Percentiles rank a stretch among this genome's conserved stretches.
Evolutionary conservation across 164 flowering plant genomes (phyloP).

Genomic region (Magnolia kwangsiensis): DNA sequence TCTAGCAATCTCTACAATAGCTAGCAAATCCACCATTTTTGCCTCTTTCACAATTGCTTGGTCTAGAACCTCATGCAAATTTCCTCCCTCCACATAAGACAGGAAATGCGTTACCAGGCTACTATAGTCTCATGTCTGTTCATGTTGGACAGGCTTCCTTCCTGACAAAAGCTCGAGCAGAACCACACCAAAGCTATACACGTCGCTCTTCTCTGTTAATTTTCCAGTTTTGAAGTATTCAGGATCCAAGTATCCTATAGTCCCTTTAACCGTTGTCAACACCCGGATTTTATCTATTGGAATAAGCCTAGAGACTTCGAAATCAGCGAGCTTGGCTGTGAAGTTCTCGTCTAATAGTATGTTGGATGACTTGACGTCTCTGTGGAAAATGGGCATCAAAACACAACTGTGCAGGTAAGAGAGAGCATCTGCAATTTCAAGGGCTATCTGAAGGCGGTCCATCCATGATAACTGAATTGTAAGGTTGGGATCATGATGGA

Average conservation of each 20-base stretch:
- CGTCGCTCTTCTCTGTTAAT: constrained; percentile 26
- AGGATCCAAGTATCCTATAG: constrained; percentile 32
- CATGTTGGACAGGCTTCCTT: constrained; percentile 7
- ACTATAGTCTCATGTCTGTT: constrained; percentile 3
- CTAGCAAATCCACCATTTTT: background rate
- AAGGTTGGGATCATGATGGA: constrained; percentile 12
- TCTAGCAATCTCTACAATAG: constrained; percentile 10
- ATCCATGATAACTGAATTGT: background rate
- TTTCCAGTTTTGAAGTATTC: constrained; percentile 27
- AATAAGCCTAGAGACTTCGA: background rate
- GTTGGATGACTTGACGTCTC: constrained; percentile 24
- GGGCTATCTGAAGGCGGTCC: background rate
- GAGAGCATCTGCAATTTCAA: constrained; percentile 1
- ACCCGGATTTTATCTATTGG: constrained; percentile 1
- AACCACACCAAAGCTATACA: constrained; percentile 29
- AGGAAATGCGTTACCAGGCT: constrained; percentile 25
- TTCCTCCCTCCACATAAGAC: constrained; percentile 11
- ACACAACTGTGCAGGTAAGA: background rate
- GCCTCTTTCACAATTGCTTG: constrained; percentile 2
- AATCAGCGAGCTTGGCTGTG: background rate
- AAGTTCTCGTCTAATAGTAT: constrained; percentile 2
- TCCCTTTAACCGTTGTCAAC: constrained; percentile 27
- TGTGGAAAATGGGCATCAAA: constrained; percentile 35
- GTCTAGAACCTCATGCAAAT: constrained; percentile 6
- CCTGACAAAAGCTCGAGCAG: constrained; percentile 22